These are phyloP conservation scores for Tetrastigma voinierianum DNA, from an alignment of 164 flowering plant species.

Conservation along the genomic window DNA sequence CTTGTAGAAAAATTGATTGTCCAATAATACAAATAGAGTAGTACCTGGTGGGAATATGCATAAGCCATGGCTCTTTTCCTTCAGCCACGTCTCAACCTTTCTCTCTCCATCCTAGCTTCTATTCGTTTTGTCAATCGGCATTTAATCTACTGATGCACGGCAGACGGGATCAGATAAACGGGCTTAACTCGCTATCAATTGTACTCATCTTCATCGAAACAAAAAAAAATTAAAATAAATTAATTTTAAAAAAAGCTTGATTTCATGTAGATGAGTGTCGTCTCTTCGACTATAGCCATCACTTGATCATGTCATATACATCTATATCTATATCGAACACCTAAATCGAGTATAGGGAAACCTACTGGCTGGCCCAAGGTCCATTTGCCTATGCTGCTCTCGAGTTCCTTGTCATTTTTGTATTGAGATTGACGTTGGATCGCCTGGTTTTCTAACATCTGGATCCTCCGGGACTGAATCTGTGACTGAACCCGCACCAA, in stretches of 20 bases:
- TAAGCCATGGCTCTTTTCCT: conserved; percentile 91
- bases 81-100: conserved; percentile 74
- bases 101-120: conserved; percentile 72
- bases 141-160: too few relatives aligned
- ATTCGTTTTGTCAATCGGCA: conserved; percentile 71
- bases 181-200: neutral
- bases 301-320: neutral
- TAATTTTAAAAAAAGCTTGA: neutral
- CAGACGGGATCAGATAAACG: too few relatives aligned
- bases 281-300: neutral
- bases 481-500: conserved; percentile 84
- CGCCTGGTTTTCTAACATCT: conserved; percentile 77
- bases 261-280: neutral
- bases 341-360: neutral
- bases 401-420: conserved; percentile 53
- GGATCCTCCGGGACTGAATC: conserved; percentile 82
- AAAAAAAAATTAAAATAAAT: too few relatives aligned
- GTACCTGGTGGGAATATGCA: conserved; percentile 90
- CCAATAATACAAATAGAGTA: neutral
- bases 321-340: too few relatives aligned
- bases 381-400: conserved; percentile 59
- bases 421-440: conserved; percentile 44
- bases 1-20: neutral
- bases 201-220: neutral
- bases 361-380: conserved; percentile 39